Conservation (phyloP, 2,329 filamentous ascomycete genomes). For the Pseudogymnoascus sp. region DNA sequence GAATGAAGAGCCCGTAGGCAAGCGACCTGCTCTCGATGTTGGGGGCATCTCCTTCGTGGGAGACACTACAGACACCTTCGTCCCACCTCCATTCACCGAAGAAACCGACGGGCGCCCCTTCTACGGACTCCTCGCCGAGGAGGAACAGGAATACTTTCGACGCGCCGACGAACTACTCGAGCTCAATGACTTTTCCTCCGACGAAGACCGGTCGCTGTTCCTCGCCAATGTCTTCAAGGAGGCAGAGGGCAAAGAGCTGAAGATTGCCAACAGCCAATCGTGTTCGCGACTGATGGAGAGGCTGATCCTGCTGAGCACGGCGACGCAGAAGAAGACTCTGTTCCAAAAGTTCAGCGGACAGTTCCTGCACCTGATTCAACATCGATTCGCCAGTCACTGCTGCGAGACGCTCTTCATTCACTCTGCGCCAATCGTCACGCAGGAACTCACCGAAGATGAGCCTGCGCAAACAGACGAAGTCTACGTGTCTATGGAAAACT, state of each 20-base stretch:
- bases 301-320: slow-evolving; percentile 71
- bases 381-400: slow-evolving; percentile 95
- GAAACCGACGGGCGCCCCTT: slow-evolving; percentile 40
- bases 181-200: slow-evolving; percentile 72
- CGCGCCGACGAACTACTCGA: slow-evolving; percentile 84
- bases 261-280: slow-evolving; percentile 90
- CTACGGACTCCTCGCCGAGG: slow-evolving; percentile 84
- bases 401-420: slow-evolving; percentile 88
- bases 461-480: slow-evolving; percentile 34
- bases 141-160: slow-evolving; percentile 94
- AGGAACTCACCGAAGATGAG: slow-evolving; percentile 52
- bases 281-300: slow-evolving; percentile 91
- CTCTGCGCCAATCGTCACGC: slow-evolving; percentile 68
- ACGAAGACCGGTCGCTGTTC: slow-evolving; percentile 64
- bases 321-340: slow-evolving; percentile 73
- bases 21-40: slow-evolving; percentile 24
- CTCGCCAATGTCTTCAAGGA: slow-evolving; percentile 79
- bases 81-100: slow-evolving; percentile 18
- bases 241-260: slow-evolving; percentile 85
- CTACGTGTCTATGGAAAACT: slow-evolving; percentile 65
- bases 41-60: slow-evolving; percentile 17
- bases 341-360: slow-evolving; percentile 81
- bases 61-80: slow-evolving; percentile 16
- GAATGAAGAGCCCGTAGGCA: slow-evolving; percentile 25
- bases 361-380: slow-evolving; percentile 82